Conservation (phyloP, 805 yeast species). For the Pichia deserticola region DNA sequence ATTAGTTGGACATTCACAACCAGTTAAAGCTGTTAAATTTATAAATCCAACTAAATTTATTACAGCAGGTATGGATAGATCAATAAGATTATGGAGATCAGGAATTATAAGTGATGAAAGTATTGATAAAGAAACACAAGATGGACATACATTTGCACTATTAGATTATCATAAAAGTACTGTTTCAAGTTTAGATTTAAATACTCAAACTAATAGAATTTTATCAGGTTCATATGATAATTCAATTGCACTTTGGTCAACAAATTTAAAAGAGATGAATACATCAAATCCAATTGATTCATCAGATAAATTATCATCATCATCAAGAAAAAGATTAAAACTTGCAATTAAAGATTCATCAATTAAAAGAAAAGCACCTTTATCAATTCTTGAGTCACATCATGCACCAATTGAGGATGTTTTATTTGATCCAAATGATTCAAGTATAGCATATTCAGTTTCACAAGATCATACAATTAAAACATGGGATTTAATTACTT, state of each 20-base stretch:
- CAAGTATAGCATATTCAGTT: slow-evolving; percentile 84
- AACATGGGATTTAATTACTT: slow-evolving; percentile 93
- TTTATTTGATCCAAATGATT: slow-evolving; percentile 62
- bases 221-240: slow-evolving; percentile 82
- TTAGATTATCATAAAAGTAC: slow-evolving; percentile 87
- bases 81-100: slow-evolving; percentile 81
- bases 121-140: slow-evolving; percentile 36
- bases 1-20: slow-evolving; percentile 80
- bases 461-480: slow-evolving; percentile 93
- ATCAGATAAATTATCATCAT: slow-evolving; percentile 45
- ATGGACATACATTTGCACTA: slow-evolving; percentile 73
- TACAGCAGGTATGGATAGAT: slow-evolving; percentile 84
- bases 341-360: slow-evolving; percentile 70
- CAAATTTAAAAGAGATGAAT: slow-evolving; percentile 73
- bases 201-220: slow-evolving; percentile 47
- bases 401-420: slow-evolving; percentile 82
- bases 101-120: slow-evolving; percentile 36
- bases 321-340: slow-evolving; percentile 83
- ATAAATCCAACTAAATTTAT: slow-evolving; percentile 67
- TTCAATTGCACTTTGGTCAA: slow-evolving; percentile 82
- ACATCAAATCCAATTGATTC: slow-evolving; percentile 43
- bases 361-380: slow-evolving; percentile 74
- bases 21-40: slow-evolving; percentile 79
- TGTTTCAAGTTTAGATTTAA: slow-evolving; percentile 68
- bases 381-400: slow-evolving; percentile 75